Percentiles rank a stretch among this genome's conserved stretches.
phyloP scores from a whole-genome alignment of 2,329 filamentous ascomycete species.

The Furcasterigmium sp. region DNA sequence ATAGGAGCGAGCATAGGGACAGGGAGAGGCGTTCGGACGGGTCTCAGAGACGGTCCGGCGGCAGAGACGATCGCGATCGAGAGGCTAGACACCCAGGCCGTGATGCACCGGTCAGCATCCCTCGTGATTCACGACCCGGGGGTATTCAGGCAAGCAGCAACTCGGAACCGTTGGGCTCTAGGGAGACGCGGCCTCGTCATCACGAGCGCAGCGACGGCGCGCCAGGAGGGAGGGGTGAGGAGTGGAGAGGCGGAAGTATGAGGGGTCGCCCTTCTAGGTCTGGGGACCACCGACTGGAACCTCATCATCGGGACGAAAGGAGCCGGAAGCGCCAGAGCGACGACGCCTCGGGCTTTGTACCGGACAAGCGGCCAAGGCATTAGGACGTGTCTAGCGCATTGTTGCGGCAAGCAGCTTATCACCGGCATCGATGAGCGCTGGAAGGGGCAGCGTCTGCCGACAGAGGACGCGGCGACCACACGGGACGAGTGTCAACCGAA shows the following conservation, averaged over 20 bases:
- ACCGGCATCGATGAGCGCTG: no score
- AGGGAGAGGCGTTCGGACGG: constrained; percentile 35
- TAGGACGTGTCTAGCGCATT: constrained; percentile 21
- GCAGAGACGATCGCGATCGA: constrained; percentile 18
- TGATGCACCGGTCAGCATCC: constrained; percentile 6
- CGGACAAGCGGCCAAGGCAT: constrained; percentile 49
- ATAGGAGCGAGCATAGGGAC: constrained; percentile 39
- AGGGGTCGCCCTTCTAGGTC: constrained; percentile 17
- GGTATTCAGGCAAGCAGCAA: background rate
- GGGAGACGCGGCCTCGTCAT: constrained; percentile 21
- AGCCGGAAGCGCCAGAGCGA: constrained; percentile 42
- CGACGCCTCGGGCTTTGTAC: constrained; percentile 33
- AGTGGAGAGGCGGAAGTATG: constrained; percentile 11
- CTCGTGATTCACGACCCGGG: constrained; percentile 6
- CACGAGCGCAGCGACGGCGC: constrained; percentile 7
- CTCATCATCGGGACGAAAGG: constrained; percentile 25
- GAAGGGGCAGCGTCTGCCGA: no score
- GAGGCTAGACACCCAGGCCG: constrained; percentile 15
- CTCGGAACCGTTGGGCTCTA: constrained; percentile 5
- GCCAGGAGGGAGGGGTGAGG: constrained; percentile 20
- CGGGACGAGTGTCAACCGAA: no score
- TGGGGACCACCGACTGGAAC: constrained; percentile 23
- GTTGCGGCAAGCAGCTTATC: background rate
- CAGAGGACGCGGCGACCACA: no score
- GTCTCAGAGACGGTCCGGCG: constrained; percentile 14